Evolutionary conservation across 2,329 filamentous ascomycete genomes (phyloP).

Genomic region (Hypomyces rosellus): DNA sequence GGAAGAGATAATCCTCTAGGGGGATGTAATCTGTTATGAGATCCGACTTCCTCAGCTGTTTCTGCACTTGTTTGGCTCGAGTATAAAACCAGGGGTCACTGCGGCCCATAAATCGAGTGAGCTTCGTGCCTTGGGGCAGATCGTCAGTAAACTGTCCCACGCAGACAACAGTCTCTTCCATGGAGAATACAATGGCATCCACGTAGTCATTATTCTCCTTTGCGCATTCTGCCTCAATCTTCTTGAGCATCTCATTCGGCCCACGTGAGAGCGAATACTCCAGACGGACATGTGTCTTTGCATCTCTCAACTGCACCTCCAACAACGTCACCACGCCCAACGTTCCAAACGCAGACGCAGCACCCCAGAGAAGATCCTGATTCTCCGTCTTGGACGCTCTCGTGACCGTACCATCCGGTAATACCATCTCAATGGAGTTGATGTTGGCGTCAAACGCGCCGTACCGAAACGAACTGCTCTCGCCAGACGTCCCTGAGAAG

Average conservation of each 20-base stretch:
- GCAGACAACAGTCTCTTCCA: slow-evolving; percentile 51
- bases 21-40: slow-evolving; percentile 49
- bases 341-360: slow-evolving; percentile 60
- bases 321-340: slow-evolving; percentile 60
- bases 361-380: slow-evolving; percentile 57
- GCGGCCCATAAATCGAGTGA: slow-evolving; percentile 47
- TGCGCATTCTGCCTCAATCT: slow-evolving; percentile 38
- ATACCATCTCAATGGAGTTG: slow-evolving; percentile 57
- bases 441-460: slow-evolving; percentile 60
- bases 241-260: slow-evolving; percentile 31
- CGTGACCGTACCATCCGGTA: slow-evolving; percentile 53
- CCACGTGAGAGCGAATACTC: slow-evolving; percentile 45
- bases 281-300: slow-evolving; percentile 50
- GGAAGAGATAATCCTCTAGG: slow-evolving; percentile 61
- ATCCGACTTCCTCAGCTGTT: slow-evolving; percentile 19
- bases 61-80: slow-evolving; percentile 46
- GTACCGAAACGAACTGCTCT: slow-evolving; percentile 62
- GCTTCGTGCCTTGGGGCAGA: slow-evolving; percentile 27
- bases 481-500: slow-evolving; percentile 60
- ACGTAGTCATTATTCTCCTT: slow-evolving; percentile 53
- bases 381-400: slow-evolving; percentile 48
- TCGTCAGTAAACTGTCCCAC: slow-evolving; percentile 50
- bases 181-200: slow-evolving; percentile 60
- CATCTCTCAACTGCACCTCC: slow-evolving; percentile 52
- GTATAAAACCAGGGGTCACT: slow-evolving; percentile 70